These are phyloP conservation scores for Cytospora piceicola DNA, from an alignment of 2,329 filamentous ascomycete species.

Conservation along the genomic window DNA sequence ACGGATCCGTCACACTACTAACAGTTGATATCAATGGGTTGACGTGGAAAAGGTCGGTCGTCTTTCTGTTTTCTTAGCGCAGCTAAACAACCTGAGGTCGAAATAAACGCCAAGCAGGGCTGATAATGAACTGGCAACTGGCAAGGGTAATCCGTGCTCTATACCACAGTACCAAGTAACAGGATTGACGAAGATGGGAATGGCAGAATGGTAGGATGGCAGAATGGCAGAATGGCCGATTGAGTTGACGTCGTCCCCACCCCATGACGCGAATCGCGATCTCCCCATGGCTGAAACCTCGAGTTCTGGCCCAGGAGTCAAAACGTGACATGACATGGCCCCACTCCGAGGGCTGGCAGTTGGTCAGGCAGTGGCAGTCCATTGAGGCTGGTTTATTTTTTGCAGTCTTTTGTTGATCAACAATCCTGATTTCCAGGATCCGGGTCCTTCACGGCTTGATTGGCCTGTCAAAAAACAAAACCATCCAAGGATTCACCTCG, in stretches of 20 bases:
- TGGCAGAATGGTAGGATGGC: too few relatives aligned
- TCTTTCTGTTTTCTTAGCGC: background rate
- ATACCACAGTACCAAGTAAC: background rate
- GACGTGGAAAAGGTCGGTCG: background rate
- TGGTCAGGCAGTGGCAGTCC: background rate
- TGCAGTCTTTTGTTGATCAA: conserved; percentile 11
- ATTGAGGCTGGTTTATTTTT: conserved; percentile 18
- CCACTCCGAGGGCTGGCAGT: background rate
- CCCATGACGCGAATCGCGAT: background rate
- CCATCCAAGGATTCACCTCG: background rate
- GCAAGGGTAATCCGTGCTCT: background rate
- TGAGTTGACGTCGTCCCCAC: conserved; percentile 5
- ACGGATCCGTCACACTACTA: background rate
- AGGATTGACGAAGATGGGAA: background rate
- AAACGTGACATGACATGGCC: conserved; percentile 1
- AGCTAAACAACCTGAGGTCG: background rate
- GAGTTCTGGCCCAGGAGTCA: conserved; percentile 15
- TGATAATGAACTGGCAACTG: background rate
- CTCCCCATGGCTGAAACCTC: background rate
- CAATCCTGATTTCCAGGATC: conserved; percentile 14
- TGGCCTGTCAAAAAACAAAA: background rate
- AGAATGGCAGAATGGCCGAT: background rate
- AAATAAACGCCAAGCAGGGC: background rate
- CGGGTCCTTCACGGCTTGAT: background rate
- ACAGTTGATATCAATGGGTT: background rate